These are phyloP conservation scores for Aspergillus hiratsukae DNA, from an alignment of 2,329 filamentous ascomycete genomes.

Conservation along the genomic window DNA sequence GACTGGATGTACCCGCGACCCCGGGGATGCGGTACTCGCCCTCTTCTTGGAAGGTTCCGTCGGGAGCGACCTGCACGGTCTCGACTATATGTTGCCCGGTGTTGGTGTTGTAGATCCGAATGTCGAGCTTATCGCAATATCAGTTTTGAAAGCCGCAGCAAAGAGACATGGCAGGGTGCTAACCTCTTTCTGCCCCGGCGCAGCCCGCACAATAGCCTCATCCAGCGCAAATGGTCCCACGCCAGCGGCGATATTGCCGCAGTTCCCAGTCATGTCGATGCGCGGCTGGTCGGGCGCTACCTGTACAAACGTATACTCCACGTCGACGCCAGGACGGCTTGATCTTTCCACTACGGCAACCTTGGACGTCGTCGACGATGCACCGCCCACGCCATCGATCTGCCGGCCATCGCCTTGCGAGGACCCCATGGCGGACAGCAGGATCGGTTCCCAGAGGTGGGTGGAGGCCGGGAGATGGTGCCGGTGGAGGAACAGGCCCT, in stretches of 20 bases:
- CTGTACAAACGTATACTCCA: conserved; percentile 66
- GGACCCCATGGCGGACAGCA: conserved; percentile 32
- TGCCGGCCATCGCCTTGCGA: conserved; percentile 45
- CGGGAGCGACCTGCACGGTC: conserved; percentile 48
- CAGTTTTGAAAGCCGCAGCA: conserved; percentile 5
- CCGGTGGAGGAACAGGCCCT: conserved; percentile 37
- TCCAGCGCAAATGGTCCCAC: conserved; percentile 61
- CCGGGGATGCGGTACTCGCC: conserved; percentile 59
- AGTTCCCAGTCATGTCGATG: conserved; percentile 63
- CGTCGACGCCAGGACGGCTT: conserved; percentile 44
- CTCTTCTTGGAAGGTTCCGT: conserved; percentile 37
- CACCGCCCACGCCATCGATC: conserved; percentile 64
- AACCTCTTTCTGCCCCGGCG: conserved; percentile 15
- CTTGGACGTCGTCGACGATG: conserved; percentile 63
- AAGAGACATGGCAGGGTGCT: no score
- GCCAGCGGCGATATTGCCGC: conserved; percentile 63
- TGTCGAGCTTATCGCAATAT: conserved; percentile 35
- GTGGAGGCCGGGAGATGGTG: conserved; percentile 25
- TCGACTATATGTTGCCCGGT: conserved; percentile 57
- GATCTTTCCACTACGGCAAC: conserved; percentile 59
- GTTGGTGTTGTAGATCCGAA: conserved; percentile 64
- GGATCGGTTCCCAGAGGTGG: conserved; percentile 24
- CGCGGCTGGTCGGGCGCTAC: conserved; percentile 56
- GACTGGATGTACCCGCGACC: conserved; percentile 52
- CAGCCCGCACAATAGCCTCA: conserved; percentile 42